Base-by-base conservation (phyloP, 2,329 filamentous ascomycete genomes). In the Fusarium acutatum region DNA sequence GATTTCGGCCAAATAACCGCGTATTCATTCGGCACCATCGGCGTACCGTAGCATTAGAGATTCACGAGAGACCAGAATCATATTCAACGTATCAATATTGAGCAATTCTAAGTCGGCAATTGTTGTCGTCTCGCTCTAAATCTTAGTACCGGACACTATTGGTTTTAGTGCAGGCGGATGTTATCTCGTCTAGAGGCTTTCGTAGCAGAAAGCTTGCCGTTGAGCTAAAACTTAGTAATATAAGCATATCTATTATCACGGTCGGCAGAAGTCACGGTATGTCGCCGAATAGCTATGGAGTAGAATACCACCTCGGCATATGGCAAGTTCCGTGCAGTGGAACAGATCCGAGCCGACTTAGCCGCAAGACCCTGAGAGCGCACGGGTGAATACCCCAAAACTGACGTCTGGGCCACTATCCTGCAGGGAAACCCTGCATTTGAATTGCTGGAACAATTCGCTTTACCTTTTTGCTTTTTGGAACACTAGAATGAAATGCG, bases 271-370 rank as follows among this genome's bases (percentile, higher is more conserved):
- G 14, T 37, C 5, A 28, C 14, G 34, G 34, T 38, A 28, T 18
- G n/a, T n/a, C 34, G 24, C 24, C 24, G 34, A 28, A 22, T 13
- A 53, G 10, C 15, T 28, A 38, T n/a, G 24, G 24, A 53, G 13
- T 14, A 9, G 6, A 57, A 47, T 28, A 13, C 14, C 17, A 58
- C 40, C 10, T 58, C 40, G 40, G 54, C 24, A 58, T 22, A 44
- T 32, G 37, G 37, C 12, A 56, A 30, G 37, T 32, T 38, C 37
- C 26, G 18, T 22, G 6, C 17, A n/a, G 7, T 35, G 20, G n/a
- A n/a, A 10, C 40, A 35, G 41, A 58, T 49, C 30, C 30, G 43
- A 58, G 54, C 54, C 54, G 54, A 58, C 24, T 26, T 58, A 58
- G 20, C 54, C 54, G 40, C 18, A 28, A 28, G 17, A 28, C 40